A percentile compares a stretch with the other conserved stretches of the same genome.
phyloP scores from a whole-genome alignment of 371 early-diverging fungal genomes.

The Parasitella parasitica region DNA sequence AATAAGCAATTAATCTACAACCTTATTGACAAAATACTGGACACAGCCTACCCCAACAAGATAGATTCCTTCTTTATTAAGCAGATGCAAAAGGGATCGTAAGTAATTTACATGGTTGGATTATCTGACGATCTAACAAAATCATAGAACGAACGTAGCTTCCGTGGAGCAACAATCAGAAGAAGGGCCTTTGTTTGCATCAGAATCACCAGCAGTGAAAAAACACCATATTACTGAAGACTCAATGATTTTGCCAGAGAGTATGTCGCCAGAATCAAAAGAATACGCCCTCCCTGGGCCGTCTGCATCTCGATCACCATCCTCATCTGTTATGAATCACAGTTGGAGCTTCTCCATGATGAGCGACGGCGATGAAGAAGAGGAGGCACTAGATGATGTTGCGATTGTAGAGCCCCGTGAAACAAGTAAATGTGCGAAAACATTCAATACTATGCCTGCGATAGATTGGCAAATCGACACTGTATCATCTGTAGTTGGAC shows the following conservation, averaged over 20 bases:
- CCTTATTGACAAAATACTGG: slow-evolving; percentile 19
- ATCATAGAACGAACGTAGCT: neutral
- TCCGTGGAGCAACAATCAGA: no score
- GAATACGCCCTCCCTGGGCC: no score
- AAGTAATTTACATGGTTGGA: neutral
- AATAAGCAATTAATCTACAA: slow-evolving; percentile 25
- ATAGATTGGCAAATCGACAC: slow-evolving; percentile 1
- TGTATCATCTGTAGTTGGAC: neutral
- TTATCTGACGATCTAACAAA: no score
- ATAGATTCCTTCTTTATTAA: neutral
- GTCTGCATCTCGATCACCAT: neutral
- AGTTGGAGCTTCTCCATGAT: neutral
- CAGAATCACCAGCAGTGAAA: no score
- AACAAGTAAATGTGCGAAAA: neutral
- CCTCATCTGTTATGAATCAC: neutral
- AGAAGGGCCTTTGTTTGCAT: no score
- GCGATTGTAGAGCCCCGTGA: neutral
- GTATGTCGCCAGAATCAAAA: no score
- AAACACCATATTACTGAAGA: no score
- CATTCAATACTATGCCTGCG: neutral
- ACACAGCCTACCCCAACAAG: slow-evolving; percentile 10
- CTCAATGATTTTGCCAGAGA: no score
- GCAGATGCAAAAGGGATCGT: neutral
- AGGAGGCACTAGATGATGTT: neutral
- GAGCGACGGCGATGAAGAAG: slow-evolving; percentile 4